These are phyloP conservation scores for Globisporangium megalacanthum DNA, from an alignment of 352 stramenopile genomes.

Conservation along the genomic window DNA sequence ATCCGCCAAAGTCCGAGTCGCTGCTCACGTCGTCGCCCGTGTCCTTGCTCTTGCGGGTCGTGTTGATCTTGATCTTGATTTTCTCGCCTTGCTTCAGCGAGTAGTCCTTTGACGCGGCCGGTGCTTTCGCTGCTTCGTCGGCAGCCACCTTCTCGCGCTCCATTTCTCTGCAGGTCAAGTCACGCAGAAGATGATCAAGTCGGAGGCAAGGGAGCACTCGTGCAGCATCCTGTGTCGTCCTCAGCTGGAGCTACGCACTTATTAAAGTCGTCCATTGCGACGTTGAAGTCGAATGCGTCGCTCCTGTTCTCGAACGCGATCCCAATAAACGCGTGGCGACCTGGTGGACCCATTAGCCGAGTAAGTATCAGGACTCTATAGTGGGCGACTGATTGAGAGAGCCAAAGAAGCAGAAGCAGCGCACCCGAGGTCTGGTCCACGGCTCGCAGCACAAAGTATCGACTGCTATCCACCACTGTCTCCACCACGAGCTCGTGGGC, in stretches of 20 bases:
- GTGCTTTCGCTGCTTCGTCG: constrained; percentile 26
- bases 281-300: constrained; percentile 95
- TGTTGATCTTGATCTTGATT: constrained; percentile 86
- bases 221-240: not conserved
- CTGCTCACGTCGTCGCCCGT: constrained; percentile 24
- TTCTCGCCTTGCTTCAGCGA: constrained; percentile 91
- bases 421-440: constrained; percentile 79
- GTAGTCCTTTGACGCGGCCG: constrained; percentile 75
- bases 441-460: constrained; percentile 93
- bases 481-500: too few relatives aligned
- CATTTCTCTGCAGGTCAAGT: constrained; percentile 31
- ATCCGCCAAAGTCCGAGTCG: constrained; percentile 5
- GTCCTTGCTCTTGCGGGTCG: constrained; percentile 44
- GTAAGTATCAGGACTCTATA: not conserved
- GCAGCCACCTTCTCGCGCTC: constrained; percentile 42
- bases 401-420: not conserved
- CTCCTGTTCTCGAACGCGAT: constrained; percentile 93
- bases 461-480: constrained; percentile 83
- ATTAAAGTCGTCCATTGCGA: constrained; percentile 86
- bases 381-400: too few relatives aligned
- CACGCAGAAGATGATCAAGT: too few relatives aligned
- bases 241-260: constrained; percentile 34
- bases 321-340: constrained; percentile 90
- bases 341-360: constrained; percentile 15
- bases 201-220: too few relatives aligned